Evolutionary conservation across 2,329 filamentous ascomycete genomes (phyloP).

Genomic region (Claviceps cyperi): DNA sequence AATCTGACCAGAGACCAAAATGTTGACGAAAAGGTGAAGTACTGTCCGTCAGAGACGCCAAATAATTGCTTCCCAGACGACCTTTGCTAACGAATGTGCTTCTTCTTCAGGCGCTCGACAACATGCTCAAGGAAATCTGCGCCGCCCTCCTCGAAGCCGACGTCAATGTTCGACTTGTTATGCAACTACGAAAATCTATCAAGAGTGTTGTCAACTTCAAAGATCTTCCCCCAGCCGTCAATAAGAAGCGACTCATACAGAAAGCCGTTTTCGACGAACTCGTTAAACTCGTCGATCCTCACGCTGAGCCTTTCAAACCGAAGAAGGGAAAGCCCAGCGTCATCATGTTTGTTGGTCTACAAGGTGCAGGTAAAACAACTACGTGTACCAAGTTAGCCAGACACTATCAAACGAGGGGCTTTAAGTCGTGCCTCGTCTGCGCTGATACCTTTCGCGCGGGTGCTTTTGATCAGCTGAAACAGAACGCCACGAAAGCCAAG

Average conservation of each 20-base stretch:
- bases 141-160: conserved; percentile 91
- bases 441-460: conserved; percentile 97
- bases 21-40: conserved; percentile 78
- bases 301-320: conserved; percentile 88
- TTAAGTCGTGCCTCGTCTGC: conserved; percentile 87
- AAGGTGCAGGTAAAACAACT: conserved; percentile 95
- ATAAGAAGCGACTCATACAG: conserved; percentile 97
- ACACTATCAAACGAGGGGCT: conserved; percentile 87
- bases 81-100: neutral
- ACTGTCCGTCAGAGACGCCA: neutral
- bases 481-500: conserved; percentile 97
- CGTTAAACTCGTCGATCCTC: conserved; percentile 87
- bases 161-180: conserved; percentile 89
- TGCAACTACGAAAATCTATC: conserved; percentile 84
- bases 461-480: conserved; percentile 96
- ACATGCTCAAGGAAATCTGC: conserved; percentile 97
- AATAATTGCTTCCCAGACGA: neutral
- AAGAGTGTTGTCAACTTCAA: conserved; percentile 86
- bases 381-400: conserved; percentile 93
- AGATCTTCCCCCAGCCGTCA: conserved; percentile 76
- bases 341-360: conserved; percentile 98
- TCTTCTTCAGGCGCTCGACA: conserved; percentile 64
- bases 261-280: conserved; percentile 97
- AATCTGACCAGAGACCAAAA: conserved; percentile 87
- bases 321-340: conserved; percentile 94